Percentiles rank a stretch among this genome's conserved stretches.
phyloP scores from a whole-genome alignment of 1,139 yeast genomes.

The Nadsonia commutata region DNA sequence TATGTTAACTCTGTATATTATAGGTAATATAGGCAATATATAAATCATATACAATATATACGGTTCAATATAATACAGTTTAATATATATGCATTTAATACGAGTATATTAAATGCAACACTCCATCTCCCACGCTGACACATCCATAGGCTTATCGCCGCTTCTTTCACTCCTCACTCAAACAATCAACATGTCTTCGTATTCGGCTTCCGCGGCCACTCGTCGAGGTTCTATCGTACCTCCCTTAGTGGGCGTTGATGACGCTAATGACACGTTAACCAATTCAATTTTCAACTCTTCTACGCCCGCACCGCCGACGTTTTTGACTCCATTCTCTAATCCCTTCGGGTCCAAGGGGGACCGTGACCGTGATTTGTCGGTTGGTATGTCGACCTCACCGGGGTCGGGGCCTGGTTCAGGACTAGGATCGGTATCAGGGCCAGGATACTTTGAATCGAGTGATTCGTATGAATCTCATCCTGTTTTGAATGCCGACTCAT shows the following conservation, averaged over 20 bases:
- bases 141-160: no score
- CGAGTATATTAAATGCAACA: no score
- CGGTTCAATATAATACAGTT: no score
- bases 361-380: neutral
- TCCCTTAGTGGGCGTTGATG: slow-evolving; percentile 61
- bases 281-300: neutral
- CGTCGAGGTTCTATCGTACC: slow-evolving; percentile 70
- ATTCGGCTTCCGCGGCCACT: slow-evolving; percentile 25
- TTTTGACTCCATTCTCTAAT: neutral
- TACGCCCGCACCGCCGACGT: no score
- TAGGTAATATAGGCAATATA: no score
- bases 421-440: neutral
- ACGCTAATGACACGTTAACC: slow-evolving; percentile 30
- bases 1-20: no score
- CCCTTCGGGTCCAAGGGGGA: slow-evolving; percentile 10
- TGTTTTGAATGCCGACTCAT: neutral
- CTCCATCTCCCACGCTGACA: no score
- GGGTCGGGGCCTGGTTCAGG: neutral
- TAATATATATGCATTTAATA: no score
- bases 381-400: neutral
- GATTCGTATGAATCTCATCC: slow-evolving; percentile 23
- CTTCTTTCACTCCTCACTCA: neutral
- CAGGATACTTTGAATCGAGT: neutral
- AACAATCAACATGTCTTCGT: slow-evolving; percentile 21
- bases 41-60: no score